Evolutionary conservation across 176 grass and related monocot genomes (phyloP), one percentile per base, ranked within the genome.

Genomic region (Melocanna baccifera): DNA sequence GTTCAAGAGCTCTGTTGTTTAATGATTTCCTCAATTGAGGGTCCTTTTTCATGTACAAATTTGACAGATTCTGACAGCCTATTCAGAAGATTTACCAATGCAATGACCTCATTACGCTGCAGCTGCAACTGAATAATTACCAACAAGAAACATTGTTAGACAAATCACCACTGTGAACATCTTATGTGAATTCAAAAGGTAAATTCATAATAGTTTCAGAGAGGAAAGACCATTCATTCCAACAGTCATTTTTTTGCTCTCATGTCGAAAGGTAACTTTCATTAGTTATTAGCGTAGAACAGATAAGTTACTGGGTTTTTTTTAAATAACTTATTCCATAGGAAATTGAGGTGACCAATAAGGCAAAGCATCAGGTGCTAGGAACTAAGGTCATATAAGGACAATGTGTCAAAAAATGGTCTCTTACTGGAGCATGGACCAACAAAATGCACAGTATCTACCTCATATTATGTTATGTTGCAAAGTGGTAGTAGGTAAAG

Each of bases 91-190:
- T 99, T 99, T 45, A 96, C 79, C 40, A 99, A 63, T 26, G 91
- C 93, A 53, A 99, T 99, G 37, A 96, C 96, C 88, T 99, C 96
- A 81, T 99, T 99, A 78, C 90, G 68, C 89, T 99, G 96, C 74
- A 99, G 93, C 85, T 99, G 96, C 69, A 99, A 71, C 91, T 99
- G 84, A 48, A 83, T 6, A 63, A 67, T 58, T 20, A 79, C 47
- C 71, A 80, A 68, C 11, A 83, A 81, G 63, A 78, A 6, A 47
- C n/a, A 28, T 81, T 40, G 26, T 79, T 37, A 92, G 66, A 69
- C 18, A 56, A 55, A 59, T 53, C 29, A 18, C 1, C 15, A 39
- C 14, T 19, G 7, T 26, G 8, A 67, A 12, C 1, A 79, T 66
- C 8, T 46, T 37, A 12, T 58, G 67, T 72, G 39, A 59, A 59